phyloP scores from a whole-genome alignment of 2,329 filamentous ascomycete species.

The Helotiales sp. region DNA sequence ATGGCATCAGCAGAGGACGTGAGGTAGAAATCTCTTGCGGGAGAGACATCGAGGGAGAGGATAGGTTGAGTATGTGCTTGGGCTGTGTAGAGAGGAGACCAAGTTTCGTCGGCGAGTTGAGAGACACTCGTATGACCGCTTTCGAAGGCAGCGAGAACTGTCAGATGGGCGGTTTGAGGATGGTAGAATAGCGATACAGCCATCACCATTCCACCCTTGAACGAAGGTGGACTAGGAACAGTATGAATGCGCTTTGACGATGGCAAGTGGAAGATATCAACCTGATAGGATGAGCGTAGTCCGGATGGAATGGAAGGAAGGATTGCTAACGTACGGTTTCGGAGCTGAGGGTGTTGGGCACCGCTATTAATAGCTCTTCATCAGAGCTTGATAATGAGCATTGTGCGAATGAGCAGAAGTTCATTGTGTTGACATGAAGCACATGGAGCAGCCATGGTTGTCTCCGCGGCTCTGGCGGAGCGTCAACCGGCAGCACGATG shows the following conservation, averaged over 20 bases:
- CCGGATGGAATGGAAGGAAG: slow-evolving; percentile 20
- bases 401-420: slow-evolving; percentile 83
- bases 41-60: slow-evolving; percentile 68
- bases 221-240: slow-evolving; percentile 50
- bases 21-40: slow-evolving; percentile 63
- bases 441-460: slow-evolving; percentile 87
- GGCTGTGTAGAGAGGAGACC: slow-evolving; percentile 64
- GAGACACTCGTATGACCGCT: slow-evolving; percentile 77
- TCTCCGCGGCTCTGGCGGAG: slow-evolving; percentile 52
- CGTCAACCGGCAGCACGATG: slow-evolving; percentile 73
- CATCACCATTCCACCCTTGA: slow-evolving; percentile 85
- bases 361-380: slow-evolving; percentile 69
- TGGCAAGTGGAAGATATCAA: slow-evolving; percentile 86
- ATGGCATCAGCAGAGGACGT: slow-evolving; percentile 84
- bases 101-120: slow-evolving; percentile 44
- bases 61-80: slow-evolving; percentile 80
- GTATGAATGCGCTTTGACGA: slow-evolving; percentile 70
- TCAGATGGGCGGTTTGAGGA: slow-evolving; percentile 51
- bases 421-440: slow-evolving; percentile 87
- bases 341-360: slow-evolving; percentile 77
- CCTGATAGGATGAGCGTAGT: slow-evolving; percentile 44
- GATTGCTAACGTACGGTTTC: slow-evolving; percentile 62
- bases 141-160: slow-evolving; percentile 81
- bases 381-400: slow-evolving; percentile 12
- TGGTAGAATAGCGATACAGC: slow-evolving; percentile 67